These are phyloP conservation scores for Hydrangea macrophylla DNA, from an alignment of 148 eudicot genomes.

Conservation along the genomic window DNA sequence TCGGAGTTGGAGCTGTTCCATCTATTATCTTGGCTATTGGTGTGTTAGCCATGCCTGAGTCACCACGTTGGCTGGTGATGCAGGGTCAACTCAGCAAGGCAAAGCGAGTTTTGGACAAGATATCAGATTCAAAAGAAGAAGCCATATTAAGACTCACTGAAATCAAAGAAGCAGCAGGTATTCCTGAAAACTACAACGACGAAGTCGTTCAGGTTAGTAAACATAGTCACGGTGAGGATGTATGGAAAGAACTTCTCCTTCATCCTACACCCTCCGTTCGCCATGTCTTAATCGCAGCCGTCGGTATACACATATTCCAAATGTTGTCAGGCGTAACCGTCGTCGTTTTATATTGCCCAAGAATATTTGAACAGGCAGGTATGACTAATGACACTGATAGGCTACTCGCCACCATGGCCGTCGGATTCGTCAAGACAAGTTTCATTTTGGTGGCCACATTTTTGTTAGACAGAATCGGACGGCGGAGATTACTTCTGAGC, in stretches of 20 bases:
- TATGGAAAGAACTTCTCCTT: constrained; percentile 15
- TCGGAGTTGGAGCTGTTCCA: constrained; percentile 40
- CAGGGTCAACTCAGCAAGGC: constrained; percentile 26
- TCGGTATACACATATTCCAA: constrained; percentile 15
- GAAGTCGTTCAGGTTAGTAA: constrained; percentile 8
- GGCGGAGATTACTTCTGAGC: background rate
- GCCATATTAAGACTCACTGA: background rate
- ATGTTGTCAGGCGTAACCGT: constrained; percentile 7
- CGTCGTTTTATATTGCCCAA: constrained; percentile 17
- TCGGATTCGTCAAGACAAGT: background rate
- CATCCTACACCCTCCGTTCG: constrained; percentile 7
- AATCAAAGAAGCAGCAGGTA: constrained; percentile 18
- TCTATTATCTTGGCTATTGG: constrained; percentile 29
- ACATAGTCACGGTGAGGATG: background rate
- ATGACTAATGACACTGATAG: background rate
- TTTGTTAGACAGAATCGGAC: constrained; percentile 7
- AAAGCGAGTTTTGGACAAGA: constrained; percentile 9
- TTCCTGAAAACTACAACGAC: constrained; percentile 6
- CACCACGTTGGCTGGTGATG: constrained; percentile 49
- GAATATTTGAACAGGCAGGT: constrained; percentile 9
- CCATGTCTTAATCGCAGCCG: background rate
- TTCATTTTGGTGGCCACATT: constrained; percentile 9
- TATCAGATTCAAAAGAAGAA: constrained; percentile 12
- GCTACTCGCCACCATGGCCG: constrained; percentile 17
- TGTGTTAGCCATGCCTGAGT: constrained; percentile 42